Evolutionary conservation across 768 basidiomycete genomes (phyloP), one percentile per base, ranked within the genome.

Genomic region (Trametes maxima): DNA sequence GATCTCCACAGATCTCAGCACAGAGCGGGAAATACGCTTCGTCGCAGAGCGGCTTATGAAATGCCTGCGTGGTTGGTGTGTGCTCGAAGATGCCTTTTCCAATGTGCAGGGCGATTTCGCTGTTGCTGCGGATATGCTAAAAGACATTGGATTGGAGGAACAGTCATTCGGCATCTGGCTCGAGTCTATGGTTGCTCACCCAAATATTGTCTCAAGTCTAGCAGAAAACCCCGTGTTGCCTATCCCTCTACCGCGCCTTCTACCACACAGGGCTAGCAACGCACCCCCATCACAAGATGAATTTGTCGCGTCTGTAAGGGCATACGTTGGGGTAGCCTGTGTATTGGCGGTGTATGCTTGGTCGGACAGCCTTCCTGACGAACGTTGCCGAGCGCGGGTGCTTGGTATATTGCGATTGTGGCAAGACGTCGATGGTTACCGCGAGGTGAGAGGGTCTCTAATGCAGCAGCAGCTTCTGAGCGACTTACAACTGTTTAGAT

Each of bases 331-430:
- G 1, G 79, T 92, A 8, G 79, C 85, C 2, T 78, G 80, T 52
- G 84, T 90, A 14, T 73, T 93, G 14, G 85, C 85, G 1, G 87
- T 89, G 36, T 87, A 87, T 68, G 87, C 89, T 3, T 94, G 90
- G 88, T 84, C 90, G 13, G 91, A 92, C 66, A 90, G 89, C 70
- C 75, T 90, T 19, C 87, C 86, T 0, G 82, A 86, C 56, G 80
- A 84, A 58, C 73, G 74, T 13, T 88, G 87, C 67, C 81, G 88
- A 12, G 86, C 89, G 66, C 81, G 86, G 48, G 78, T 83, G 0
- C 73, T 92, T 8, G 83, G 81, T 7, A 78, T 92, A 16, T 60
- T 92, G 54, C 79, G 82, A 5, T 58, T 89, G 22, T 90, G 87
- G 88, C 87, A 89, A 73, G 75, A 74, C 25, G 74, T 84, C 24